phyloP scores from a whole-genome alignment of 192 early-diverging fungal species.

The Rhizophagus clarus region DNA sequence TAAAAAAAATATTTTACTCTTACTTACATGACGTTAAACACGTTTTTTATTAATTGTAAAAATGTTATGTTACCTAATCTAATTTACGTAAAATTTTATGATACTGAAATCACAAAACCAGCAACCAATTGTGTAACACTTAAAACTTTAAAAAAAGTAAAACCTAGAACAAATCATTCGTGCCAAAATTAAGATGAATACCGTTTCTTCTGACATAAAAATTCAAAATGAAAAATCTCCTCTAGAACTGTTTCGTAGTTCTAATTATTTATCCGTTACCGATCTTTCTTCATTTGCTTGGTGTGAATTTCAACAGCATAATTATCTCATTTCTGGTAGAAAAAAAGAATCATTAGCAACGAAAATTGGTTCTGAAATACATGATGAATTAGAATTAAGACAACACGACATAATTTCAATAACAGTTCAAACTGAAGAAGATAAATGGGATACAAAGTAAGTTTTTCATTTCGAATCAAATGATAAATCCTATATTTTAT shows the following conservation, averaged over 20 bases:
- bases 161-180: too few species aligned
- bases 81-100: too few species aligned
- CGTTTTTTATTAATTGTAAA: too few species aligned
- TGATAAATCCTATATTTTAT: background rate
- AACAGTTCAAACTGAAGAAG: background rate
- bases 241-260: background rate
- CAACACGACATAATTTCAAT: constrained; percentile 14
- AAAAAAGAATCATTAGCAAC: background rate
- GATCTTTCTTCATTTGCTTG: constrained; percentile 14
- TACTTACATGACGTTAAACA: too few species aligned
- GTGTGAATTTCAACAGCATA: constrained; percentile 23
- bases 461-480: background rate
- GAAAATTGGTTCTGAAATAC: constrained; percentile 10
- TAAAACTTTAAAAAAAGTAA: too few species aligned
- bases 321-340: background rate
- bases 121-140: too few species aligned
- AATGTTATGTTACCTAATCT: too few species aligned
- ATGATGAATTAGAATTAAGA: constrained; percentile 15
- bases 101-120: too few species aligned
- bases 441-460: constrained; percentile 16
- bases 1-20: too few species aligned
- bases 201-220: too few species aligned
- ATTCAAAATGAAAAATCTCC: background rate
- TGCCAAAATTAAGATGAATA: too few species aligned
- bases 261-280: constrained; percentile 5